These are phyloP conservation scores for Ricinus communis DNA, from an alignment of 345 rosid genomes.

Conservation along the genomic window DNA sequence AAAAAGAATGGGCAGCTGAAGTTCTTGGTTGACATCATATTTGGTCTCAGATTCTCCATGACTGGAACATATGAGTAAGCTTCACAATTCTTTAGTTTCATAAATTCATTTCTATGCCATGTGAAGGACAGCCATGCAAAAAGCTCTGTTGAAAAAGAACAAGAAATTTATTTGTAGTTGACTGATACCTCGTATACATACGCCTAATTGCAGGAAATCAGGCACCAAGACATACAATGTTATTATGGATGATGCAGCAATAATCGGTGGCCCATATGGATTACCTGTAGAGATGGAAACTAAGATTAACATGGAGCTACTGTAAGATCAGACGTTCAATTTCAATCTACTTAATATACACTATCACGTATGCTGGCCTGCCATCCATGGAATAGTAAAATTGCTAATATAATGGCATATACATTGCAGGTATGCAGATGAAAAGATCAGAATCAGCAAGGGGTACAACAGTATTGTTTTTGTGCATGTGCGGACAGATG, in stretches of 20 bases:
- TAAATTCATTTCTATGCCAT: no score
- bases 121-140: no score
- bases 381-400: neutral
- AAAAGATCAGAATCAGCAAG: conserved; percentile 66
- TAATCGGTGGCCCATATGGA: conserved; percentile 73
- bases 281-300: conserved; percentile 70
- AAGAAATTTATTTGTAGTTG: no score
- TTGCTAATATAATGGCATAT: no score
- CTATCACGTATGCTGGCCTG: neutral
- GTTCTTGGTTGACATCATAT: conserved; percentile 65
- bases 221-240: conserved; percentile 43
- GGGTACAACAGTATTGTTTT: conserved; percentile 65
- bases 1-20: conserved; percentile 59
- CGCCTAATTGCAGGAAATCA: conserved; percentile 46
- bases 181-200: neutral
- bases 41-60: conserved; percentile 86
- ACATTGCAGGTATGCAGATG: conserved; percentile 67
- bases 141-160: no score
- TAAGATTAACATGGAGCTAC: conserved; percentile 51
- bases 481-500: conserved; percentile 48
- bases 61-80: conserved; percentile 70
- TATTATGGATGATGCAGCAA: conserved; percentile 82
- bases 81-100: neutral
- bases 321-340: conserved; percentile 51
- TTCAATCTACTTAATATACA: neutral